Evolutionary conservation across 768 basidiomycete species (phyloP), one percentile per base, ranked within the genome.

Genomic region (Mycena amicta): DNA sequence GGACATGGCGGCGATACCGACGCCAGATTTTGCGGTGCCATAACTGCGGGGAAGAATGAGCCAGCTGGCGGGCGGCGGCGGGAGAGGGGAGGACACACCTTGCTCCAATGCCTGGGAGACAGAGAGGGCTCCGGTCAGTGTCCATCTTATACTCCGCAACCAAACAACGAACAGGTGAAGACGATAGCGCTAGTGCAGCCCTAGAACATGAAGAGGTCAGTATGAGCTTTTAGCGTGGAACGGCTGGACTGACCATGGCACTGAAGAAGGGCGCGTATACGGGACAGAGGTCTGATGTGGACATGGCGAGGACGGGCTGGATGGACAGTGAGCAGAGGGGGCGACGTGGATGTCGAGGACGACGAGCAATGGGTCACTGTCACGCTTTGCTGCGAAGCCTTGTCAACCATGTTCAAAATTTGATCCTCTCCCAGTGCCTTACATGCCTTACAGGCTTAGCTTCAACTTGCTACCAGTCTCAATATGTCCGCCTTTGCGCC

Each of bases 261-360:
- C 93, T 93, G 69, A 99, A 99, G 82, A 98, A 98, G 66, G 96
- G 96, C 56, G 96, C 92, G 76, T 98, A 98, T 53, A 96, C 94
- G 20, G 92, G 92, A 75, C 92, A 94, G 62, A 90, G 79, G 68
- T 93, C 92, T 70, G 89, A 85, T 86, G 89, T 89, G 55, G 63
- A 62, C 53, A 52, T 56, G 46, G 49, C 13, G 33, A 52, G 47
- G 47, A 68, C 71, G 45, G 50, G 39, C 43, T 45, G 43, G 22
- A 45, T 45, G 43, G 43, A 45, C 43, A 23, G 43, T 45, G 43
- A 15, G 13, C 43, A 45, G 22, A 23, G 8, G 43, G 43, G 43
- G 22, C 43, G 43, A 45, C 22, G 43, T 45, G 33, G 33, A 37
- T 37, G 33, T 37, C 33, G 33, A 37, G 11, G 18, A 37, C 11